Percentiles rank a stretch among this genome's conserved stretches.
Conservation (phyloP, 2,329 filamentous ascomycete genomes). For the Didymella lethalis region DNA sequence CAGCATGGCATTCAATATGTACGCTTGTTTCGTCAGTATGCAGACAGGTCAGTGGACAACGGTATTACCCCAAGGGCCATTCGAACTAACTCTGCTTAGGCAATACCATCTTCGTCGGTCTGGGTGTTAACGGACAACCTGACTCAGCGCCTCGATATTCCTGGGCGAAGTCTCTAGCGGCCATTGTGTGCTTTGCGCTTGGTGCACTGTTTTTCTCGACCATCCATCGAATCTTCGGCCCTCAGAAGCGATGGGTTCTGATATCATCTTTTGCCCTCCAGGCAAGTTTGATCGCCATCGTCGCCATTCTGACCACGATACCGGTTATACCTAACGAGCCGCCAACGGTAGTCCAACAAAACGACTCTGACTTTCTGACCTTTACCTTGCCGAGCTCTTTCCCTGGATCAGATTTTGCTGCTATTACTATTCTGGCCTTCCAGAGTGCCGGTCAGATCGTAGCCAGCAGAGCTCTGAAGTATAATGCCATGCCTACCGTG, state of each 20-base stretch:
- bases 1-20: slow-evolving; percentile 58
- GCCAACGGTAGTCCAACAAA: slow-evolving; percentile 49
- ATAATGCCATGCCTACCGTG: slow-evolving; percentile 63
- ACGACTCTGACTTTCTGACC: slow-evolving; percentile 48
- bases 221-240: slow-evolving; percentile 63
- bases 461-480: slow-evolving; percentile 58
- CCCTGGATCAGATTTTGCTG: slow-evolving; percentile 52
- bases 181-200: slow-evolving; percentile 63
- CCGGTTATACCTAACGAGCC: slow-evolving; percentile 47
- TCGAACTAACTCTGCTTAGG: slow-evolving; percentile 47
- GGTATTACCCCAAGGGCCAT: background rate
- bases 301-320: slow-evolving; percentile 58
- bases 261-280: slow-evolving; percentile 61
- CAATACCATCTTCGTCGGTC: slow-evolving; percentile 70
- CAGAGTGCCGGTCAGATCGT: slow-evolving; percentile 64
- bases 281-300: slow-evolving; percentile 59
- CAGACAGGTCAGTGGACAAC: slow-evolving; percentile 55
- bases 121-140: slow-evolving; percentile 64
- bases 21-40: slow-evolving; percentile 61
- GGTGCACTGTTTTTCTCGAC: slow-evolving; percentile 56
- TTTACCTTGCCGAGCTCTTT: slow-evolving; percentile 36
- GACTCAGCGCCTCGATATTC: slow-evolving; percentile 52
- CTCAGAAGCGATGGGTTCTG: slow-evolving; percentile 57
- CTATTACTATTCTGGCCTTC: slow-evolving; percentile 58
- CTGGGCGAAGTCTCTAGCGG: slow-evolving; percentile 23